Evolutionary conservation across 2,329 filamentous ascomycete genomes (phyloP), one percentile per base, ranked within the genome.

Genomic region (Alternaria sp.): DNA sequence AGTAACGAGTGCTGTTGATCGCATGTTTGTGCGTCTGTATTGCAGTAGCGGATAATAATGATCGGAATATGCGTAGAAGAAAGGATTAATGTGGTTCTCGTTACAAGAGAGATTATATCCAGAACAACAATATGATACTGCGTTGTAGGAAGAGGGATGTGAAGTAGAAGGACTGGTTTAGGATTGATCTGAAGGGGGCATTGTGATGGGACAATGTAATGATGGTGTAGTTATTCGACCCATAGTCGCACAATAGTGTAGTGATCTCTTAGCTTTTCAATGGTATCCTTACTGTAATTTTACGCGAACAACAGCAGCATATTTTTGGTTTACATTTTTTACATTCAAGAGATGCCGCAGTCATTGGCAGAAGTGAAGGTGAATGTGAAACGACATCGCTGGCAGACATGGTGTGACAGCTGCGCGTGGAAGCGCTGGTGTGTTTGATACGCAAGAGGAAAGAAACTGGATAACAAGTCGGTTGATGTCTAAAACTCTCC

Each of bases 271-370:
- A 28, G n/a, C 17, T 26, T 42, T 17, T 24, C 10, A 5, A 24
- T 21, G 24, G 13, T 45, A 17, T 51, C 31, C 45, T 56, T 51
- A 34, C 55, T 51, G 14, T 54, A 7, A 33, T 60, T 58, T 24
- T 55, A 33, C 24, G 9, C n/a, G 34, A 49, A 61, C 46, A 64
- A 62, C 41, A 53, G 36, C 36, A 48, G 10, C 50, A 48, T 50
- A 26, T 42, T 17, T 4, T 24, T 5, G 26, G 8, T 10, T 13
- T 46, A 3, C 21, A 28, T 13, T 2, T 7, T 26, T 44, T 39
- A 28, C 26, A 21, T 7, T 13, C 17, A 23, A 11, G 21, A 40
- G 21, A 2, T 13, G 13, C 14, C 3, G 21, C 13, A 5, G 37
- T 24, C 21, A 24, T 11, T 24, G 11, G 37, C 17, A 24, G 5